phyloP scores from a whole-genome alignment of 2,329 filamentous ascomycete genomes.

The Alternaria angustiovoidea region DNA sequence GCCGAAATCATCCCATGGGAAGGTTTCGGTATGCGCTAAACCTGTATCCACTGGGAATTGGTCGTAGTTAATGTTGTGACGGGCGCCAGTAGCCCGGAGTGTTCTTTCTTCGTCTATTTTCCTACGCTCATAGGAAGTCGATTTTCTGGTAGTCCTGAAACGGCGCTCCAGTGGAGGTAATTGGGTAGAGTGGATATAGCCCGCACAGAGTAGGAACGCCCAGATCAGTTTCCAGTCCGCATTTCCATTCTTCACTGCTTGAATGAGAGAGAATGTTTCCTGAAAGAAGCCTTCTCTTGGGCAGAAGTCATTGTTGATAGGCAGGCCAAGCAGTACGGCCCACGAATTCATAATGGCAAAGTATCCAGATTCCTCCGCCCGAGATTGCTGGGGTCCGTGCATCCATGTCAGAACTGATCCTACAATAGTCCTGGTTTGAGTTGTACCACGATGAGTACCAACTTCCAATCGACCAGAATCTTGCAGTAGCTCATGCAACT shows the following conservation, averaged over 20 bases:
- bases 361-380: conserved; percentile 13
- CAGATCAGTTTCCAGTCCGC: conserved; percentile 27
- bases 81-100: not conserved
- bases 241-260: conserved; percentile 1
- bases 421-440: not conserved
- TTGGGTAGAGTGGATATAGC: conserved; percentile 5
- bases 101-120: not conserved
- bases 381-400: not conserved
- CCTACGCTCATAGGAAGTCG: not conserved
- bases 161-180: not conserved
- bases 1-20: not conserved
- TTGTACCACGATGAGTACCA: not conserved
- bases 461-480: not conserved
- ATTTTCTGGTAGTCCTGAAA: not conserved
- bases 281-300: conserved; percentile 2
- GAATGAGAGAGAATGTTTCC: not conserved
- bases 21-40: not conserved
- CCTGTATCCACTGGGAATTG: not conserved
- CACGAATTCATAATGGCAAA: conserved; percentile 28
- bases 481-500: not conserved
- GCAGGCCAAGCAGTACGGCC: conserved; percentile 22
- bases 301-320: conserved; percentile 15
- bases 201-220: conserved; percentile 19
- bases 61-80: not conserved
- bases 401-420: conserved; percentile 5